These are phyloP conservation scores for Hansfordia pulvinata DNA, from an alignment of 2,329 filamentous ascomycete species.

Conservation along the genomic window DNA sequence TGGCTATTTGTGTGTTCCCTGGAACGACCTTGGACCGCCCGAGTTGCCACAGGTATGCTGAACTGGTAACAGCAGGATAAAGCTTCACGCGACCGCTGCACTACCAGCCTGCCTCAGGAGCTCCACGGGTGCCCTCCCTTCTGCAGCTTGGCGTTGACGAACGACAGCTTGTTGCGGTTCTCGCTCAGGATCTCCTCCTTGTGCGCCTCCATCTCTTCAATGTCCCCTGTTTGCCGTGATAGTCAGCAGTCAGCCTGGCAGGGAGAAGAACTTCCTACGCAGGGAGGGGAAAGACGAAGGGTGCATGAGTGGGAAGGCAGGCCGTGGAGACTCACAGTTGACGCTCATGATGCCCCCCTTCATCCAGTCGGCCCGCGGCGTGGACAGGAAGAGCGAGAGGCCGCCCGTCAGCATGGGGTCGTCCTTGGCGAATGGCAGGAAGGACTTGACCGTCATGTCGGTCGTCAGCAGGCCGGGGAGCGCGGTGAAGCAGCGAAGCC, in stretches of 20 bases:
- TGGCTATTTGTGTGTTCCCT: too few relatives aligned
- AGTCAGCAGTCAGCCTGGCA: too few relatives aligned
- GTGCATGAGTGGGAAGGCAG: too few relatives aligned
- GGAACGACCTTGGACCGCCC: too few relatives aligned
- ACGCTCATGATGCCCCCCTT: conserved; percentile 2
- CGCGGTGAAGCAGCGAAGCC: conserved; percentile 2
- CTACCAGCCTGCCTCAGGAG: too few relatives aligned
- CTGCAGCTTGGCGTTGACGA: conserved; percentile 1
- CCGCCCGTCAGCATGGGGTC: conserved; percentile 2
- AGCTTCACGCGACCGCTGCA: too few relatives aligned
- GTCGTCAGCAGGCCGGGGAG: conserved; percentile 3
- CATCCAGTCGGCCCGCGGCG: conserved; percentile 3
- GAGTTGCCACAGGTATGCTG: too few relatives aligned
- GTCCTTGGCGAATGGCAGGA: conserved; percentile 2
- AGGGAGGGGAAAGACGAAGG: too few relatives aligned
- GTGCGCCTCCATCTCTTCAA: conserved; percentile 2
- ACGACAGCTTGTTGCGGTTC: background rate
- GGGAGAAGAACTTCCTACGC: too few relatives aligned
- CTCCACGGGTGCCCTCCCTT: conserved; percentile 3
- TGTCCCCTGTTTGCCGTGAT: conserved; percentile 2
- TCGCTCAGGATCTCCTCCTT: conserved; percentile 2
- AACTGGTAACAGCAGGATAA: too few relatives aligned
- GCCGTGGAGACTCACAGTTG: conserved; percentile 3
- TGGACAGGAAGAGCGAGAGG: conserved; percentile 3
- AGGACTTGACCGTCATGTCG: conserved; percentile 3